phyloP scores from a whole-genome alignment of 2,329 filamentous ascomycete genomes.

The Zalaria obscura region DNA sequence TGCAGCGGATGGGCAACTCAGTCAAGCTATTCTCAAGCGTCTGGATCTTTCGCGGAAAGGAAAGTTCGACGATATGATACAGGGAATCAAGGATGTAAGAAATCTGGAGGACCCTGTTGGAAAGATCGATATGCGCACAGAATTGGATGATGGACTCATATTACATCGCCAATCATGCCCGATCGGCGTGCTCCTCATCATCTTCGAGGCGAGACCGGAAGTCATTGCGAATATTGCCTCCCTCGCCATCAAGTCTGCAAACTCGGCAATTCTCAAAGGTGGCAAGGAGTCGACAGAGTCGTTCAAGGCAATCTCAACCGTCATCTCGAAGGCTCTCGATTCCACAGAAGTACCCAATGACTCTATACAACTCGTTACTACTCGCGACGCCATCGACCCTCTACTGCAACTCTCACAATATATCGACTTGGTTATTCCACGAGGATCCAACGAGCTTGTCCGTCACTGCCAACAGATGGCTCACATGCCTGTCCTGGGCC shows the following conservation, averaged over 20 bases:
- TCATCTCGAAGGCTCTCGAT: constrained; percentile 66
- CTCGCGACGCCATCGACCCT: constrained; percentile 76
- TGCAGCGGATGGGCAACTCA: constrained; percentile 61
- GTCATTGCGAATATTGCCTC: constrained; percentile 97
- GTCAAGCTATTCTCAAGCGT: constrained; percentile 70
- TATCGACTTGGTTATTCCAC: constrained; percentile 90
- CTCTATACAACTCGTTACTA: constrained; percentile 87
- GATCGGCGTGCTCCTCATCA: constrained; percentile 94
- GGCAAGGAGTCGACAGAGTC: constrained; percentile 92
- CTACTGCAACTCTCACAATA: constrained; percentile 74
- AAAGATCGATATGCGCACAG: constrained; percentile 67
- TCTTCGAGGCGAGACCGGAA: constrained; percentile 94
- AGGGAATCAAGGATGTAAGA: constrained; percentile 81
- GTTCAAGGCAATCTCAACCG: constrained; percentile 79
- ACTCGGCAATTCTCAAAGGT: constrained; percentile 91
- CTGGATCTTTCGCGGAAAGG: constrained; percentile 75
- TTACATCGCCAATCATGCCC: constrained; percentile 85
- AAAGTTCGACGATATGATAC: constrained; percentile 96
- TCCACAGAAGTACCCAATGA: constrained; percentile 64
- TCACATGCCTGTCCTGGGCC: constrained; percentile 87
- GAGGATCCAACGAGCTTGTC: constrained; percentile 82
- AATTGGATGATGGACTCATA: constrained; percentile 71
- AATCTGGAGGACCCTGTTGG: constrained; percentile 85
- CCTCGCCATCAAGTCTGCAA: constrained; percentile 90
- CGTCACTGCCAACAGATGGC: constrained; percentile 80